Evolutionary conservation across 768 basidiomycete genomes (phyloP), one percentile per base, ranked within the genome.

Genomic region (Pholiota conissans): DNA sequence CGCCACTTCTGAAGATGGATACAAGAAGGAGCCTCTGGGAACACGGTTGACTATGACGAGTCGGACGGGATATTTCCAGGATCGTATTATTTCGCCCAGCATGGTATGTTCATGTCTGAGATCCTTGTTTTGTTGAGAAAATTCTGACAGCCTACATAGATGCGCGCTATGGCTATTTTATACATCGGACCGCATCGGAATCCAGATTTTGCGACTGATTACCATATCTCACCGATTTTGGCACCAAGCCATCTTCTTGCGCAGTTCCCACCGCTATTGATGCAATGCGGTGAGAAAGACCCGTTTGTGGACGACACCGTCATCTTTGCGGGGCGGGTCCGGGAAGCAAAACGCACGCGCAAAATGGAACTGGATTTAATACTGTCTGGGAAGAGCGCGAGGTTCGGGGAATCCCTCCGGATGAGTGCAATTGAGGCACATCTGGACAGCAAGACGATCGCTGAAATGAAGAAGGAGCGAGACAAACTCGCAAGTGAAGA

Each of bases 111-210:
- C 56, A 9, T 30, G 3, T 34, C 46, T 24, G 42, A n/a, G n/a
- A n/a, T n/a, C n/a, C n/a, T 32, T 60, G 22, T 40, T 56, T 20
- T 37, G 47, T 16, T 32, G 42, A 45, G 20, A 8, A 39, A 42
- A 24, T 26, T 35, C 56, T 61, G 55, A 62, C 53, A 29, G 28
- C 24, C 35, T 32, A 56, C 42, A n/a, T 65, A 98, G 96, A 98
- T 98, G 93, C 91, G 97, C 32, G 95, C 96, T 0, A 99, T 99
- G 97, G 96, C 96, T 3, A 95, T 97, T 67, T 75, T 96, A 61
- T 97, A 97, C 74, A 90, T 99, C 58, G 96, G 96, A 1, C 96
- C 97, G 0, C 85, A 91, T 66, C 89, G 87, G 51, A 90, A 93
- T 69, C 97, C 97, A 6, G 95, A 98, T 71, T 95, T 99, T 70